phyloP scores from a whole-genome alignment of 2,329 filamentous ascomycete genomes.

The Zarea fungicola region DNA sequence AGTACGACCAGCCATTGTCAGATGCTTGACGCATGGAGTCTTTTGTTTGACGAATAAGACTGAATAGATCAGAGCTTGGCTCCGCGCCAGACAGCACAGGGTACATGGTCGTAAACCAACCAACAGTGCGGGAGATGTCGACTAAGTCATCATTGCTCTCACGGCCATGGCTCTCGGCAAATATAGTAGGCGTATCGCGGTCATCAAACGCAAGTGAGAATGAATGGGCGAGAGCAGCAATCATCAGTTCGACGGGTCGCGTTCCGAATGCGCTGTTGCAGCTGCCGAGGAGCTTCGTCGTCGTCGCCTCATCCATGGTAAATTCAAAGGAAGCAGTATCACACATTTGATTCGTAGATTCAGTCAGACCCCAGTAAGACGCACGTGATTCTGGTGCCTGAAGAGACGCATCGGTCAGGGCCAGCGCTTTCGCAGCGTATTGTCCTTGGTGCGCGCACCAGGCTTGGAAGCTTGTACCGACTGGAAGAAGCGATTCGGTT shows the following conservation, averaged over 20 bases:
- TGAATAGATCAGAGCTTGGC: conserved; percentile 5
- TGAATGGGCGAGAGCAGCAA: conserved; percentile 29
- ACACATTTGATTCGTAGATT: neutral
- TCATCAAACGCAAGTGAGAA: conserved; percentile 31
- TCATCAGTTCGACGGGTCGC: conserved; percentile 33
- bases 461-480: conserved; percentile 27
- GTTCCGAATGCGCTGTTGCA: conserved; percentile 28
- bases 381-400: neutral
- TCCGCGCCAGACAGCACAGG: conserved; percentile 22
- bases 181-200: conserved; percentile 30
- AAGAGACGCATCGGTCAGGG: neutral
- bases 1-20: conserved; percentile 33
- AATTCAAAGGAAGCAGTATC: neutral
- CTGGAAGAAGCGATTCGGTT: conserved; percentile 7
- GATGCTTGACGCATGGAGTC: conserved; percentile 29
- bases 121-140: conserved; percentile 36
- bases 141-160: conserved; percentile 28
- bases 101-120: conserved; percentile 42
- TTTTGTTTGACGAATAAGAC: conserved; percentile 23
- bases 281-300: conserved; percentile 19
- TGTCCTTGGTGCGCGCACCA: conserved; percentile 22
- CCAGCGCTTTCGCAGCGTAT: neutral
- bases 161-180: conserved; percentile 38
- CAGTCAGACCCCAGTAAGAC: neutral
- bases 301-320: conserved; percentile 5